Evolutionary conservation across 108 stramenopile species (phyloP).

Genomic region (Mediolabrus comicus): DNA sequence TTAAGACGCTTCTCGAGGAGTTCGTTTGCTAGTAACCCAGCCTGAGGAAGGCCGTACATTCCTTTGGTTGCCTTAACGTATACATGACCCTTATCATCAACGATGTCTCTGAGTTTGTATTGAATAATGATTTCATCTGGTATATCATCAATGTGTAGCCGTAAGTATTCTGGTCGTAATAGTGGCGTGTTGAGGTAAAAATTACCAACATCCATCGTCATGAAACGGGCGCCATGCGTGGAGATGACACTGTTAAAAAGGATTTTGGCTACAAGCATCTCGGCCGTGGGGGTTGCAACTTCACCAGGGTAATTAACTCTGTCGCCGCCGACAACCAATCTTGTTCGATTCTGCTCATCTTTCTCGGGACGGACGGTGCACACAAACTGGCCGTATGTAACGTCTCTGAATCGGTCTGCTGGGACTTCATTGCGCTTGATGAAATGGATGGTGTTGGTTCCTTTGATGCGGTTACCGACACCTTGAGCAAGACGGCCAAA

Average conservation of each 20-base stretch:
- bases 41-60: constrained; percentile 60
- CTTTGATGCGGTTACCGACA: neutral
- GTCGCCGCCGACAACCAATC: constrained; percentile 48
- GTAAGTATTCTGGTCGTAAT: constrained; percentile 35
- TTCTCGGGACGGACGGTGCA: constrained; percentile 36
- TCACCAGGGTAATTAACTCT: constrained; percentile 36
- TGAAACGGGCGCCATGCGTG: constrained; percentile 28
- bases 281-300: constrained; percentile 34
- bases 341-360: constrained; percentile 29
- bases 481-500: constrained; percentile 15
- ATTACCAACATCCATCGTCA: constrained; percentile 41
- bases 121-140: constrained; percentile 38
- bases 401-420: constrained; percentile 2
- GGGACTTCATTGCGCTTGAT: constrained; percentile 13
- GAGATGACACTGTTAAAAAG: constrained; percentile 54
- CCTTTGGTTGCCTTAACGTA: constrained; percentile 23
- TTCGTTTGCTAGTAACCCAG: constrained; percentile 37
- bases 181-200: constrained; percentile 51
- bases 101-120: constrained; percentile 21
- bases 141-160: constrained; percentile 8
- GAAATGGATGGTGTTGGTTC: constrained; percentile 44
- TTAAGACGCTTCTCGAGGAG: neutral
- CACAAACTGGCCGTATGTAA: constrained; percentile 34
- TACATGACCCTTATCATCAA: neutral
- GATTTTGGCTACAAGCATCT: constrained; percentile 45